A percentile compares a stretch with the other conserved stretches of the same genome.
These are phyloP conservation scores for Amesomyces nigricolor DNA, from an alignment of 2,329 filamentous ascomycete species.

Conservation along the genomic window DNA sequence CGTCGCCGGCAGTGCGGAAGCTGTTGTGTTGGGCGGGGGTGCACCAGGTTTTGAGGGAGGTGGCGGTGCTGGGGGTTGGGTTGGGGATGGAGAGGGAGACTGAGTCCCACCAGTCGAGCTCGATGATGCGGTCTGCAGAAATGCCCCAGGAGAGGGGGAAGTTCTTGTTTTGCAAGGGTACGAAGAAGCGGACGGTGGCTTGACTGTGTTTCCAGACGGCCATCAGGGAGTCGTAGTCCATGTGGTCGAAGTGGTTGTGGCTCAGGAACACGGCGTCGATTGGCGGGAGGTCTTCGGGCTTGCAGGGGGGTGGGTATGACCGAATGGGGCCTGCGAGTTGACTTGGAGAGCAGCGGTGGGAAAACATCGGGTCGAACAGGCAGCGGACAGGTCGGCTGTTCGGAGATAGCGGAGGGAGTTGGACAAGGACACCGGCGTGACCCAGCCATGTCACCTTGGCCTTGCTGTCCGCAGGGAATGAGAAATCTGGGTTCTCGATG, in stretches of 20 bases:
- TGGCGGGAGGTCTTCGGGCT: slow-evolving; percentile 43
- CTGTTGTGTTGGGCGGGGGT: slow-evolving; percentile 65
- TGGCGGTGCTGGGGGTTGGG: slow-evolving; percentile 15
- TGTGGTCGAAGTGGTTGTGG: slow-evolving; percentile 54
- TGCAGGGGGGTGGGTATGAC: slow-evolving; percentile 47
- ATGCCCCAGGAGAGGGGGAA: slow-evolving; percentile 61
- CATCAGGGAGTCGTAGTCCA: slow-evolving; percentile 42
- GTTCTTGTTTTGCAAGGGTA: slow-evolving; percentile 57
- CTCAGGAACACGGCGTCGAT: slow-evolving; percentile 48
- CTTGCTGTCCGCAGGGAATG: slow-evolving; percentile 12
- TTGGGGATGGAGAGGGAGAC: slow-evolving; percentile 40
- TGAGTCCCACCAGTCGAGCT: slow-evolving; percentile 72
- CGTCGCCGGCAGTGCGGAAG: slow-evolving; percentile 53
- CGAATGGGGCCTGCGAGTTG: slow-evolving; percentile 44
- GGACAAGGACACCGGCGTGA: slow-evolving; percentile 67
- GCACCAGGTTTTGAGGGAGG: slow-evolving; percentile 52
- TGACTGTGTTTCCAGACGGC: slow-evolving; percentile 35
- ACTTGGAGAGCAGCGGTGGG: slow-evolving; percentile 42
- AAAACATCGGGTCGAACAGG: slow-evolving; percentile 50
- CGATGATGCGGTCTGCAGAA: slow-evolving; percentile 49
- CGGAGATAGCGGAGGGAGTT: slow-evolving; percentile 48
- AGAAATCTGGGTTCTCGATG: slow-evolving; percentile 25
- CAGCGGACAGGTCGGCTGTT: slow-evolving; percentile 35
- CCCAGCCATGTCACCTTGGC: slow-evolving; percentile 63
- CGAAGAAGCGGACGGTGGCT: slow-evolving; percentile 53